phyloP scores from a whole-genome alignment of 2,329 filamentous ascomycete species.

The Alternaria incomplexa region DNA sequence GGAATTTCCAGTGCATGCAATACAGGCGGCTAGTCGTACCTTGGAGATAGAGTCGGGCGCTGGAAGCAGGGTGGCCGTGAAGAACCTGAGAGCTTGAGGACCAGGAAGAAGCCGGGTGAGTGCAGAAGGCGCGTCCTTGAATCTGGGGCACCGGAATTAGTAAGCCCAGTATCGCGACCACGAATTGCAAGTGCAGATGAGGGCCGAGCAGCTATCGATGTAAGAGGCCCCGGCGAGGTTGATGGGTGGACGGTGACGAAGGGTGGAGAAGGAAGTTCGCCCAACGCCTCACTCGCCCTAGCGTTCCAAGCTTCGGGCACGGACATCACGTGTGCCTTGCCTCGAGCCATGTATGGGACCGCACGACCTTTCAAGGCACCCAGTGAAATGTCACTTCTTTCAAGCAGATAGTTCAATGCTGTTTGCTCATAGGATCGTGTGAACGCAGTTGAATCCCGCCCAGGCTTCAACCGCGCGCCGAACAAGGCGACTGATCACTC shows the following conservation, averaged over 20 bases:
- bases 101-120: constrained; percentile 20
- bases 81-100: constrained; percentile 26
- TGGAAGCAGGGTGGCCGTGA: constrained; percentile 25
- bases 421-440: not conserved
- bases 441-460: not conserved
- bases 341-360: not conserved
- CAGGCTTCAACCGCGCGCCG: not conserved
- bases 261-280: constrained; percentile 15
- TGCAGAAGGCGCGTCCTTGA: constrained; percentile 15
- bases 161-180: constrained; percentile 20
- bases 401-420: not conserved
- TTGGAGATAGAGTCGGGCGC: constrained; percentile 27
- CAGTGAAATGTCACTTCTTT: not conserved
- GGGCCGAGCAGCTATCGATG: constrained; percentile 23
- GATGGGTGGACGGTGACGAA: constrained; percentile 26
- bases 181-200: constrained; percentile 27
- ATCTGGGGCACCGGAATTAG: constrained; percentile 8
- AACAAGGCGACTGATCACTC: not conserved
- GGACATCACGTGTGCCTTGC: constrained; percentile 14
- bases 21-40: constrained; percentile 36
- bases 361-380: constrained; percentile 4
- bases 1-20: constrained; percentile 28
- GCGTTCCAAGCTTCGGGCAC: constrained; percentile 8
- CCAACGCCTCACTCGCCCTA: constrained; percentile 15
- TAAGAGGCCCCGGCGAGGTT: constrained; percentile 21